Conservation (phyloP, 2,329 filamentous ascomycete genomes). For the Stachybotrys echinatus region DNA sequence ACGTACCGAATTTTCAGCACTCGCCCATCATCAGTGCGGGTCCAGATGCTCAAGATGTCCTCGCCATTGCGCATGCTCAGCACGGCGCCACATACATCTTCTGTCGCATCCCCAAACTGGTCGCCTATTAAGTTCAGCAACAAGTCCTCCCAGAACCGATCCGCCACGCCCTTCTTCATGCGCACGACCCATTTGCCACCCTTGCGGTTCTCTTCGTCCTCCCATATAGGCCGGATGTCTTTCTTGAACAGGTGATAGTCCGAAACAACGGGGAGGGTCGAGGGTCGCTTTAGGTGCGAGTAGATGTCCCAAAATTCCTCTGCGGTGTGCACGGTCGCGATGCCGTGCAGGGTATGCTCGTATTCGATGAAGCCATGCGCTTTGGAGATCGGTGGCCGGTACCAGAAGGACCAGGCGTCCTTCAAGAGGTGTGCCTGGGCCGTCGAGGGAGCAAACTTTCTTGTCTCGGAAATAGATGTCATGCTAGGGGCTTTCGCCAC, state of each 20-base stretch:
- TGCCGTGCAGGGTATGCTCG: conserved; percentile 88
- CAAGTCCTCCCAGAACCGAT: conserved; percentile 95
- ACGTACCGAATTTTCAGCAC: conserved; percentile 93
- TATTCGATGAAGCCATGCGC: conserved; percentile 85
- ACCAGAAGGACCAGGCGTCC: conserved; percentile 95
- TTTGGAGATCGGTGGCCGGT: conserved; percentile 92
- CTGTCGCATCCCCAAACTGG: conserved; percentile 85
- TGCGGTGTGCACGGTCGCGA: conserved; percentile 74
- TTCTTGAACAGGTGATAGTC: conserved; percentile 99
- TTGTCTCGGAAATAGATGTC: conserved; percentile 41
- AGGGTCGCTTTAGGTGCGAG: conserved; percentile 83
- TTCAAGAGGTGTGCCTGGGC: conserved; percentile 57
- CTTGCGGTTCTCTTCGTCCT: conserved; percentile 93
- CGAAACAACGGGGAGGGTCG: conserved; percentile 80
- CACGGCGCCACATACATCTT: conserved; percentile 93
- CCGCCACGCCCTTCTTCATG: conserved; percentile 93
- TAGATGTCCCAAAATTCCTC: conserved; percentile 94
- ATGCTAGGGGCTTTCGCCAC: conserved; percentile 27
- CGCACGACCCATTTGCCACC: conserved; percentile 97
- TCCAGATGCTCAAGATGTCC: conserved; percentile 98
- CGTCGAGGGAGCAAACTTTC: conserved; percentile 25
- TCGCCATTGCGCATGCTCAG: conserved; percentile 92
- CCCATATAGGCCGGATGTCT: conserved; percentile 95
- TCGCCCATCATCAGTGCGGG: conserved; percentile 83
- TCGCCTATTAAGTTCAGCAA: conserved; percentile 87